Conservation (phyloP, 1,284 basidiomycete species). For the Fomitopsis palustris region DNA sequence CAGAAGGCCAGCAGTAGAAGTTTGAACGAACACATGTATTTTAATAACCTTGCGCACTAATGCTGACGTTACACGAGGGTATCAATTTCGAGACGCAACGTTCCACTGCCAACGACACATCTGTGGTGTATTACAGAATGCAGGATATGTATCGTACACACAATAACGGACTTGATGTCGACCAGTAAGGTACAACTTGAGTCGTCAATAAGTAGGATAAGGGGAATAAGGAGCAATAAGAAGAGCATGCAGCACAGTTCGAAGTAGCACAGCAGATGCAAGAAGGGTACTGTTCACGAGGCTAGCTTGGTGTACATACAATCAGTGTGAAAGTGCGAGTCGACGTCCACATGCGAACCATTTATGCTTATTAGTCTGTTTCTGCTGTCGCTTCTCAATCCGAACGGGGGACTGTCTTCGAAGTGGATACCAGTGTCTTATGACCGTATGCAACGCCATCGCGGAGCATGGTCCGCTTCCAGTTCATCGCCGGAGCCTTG, state of each 20-base stretch:
- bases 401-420: background rate
- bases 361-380: background rate
- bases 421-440: background rate
- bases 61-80: constrained; percentile 5
- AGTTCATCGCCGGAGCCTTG: constrained; percentile 19
- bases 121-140: background rate
- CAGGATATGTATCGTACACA: constrained; percentile 13
- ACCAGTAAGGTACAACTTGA: constrained; percentile 8
- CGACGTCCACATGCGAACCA: background rate
- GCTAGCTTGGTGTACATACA: background rate
- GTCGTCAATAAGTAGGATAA: constrained; percentile 12
- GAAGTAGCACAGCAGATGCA: background rate
- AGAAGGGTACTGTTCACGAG: background rate
- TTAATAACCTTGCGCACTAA: constrained; percentile 2
- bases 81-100: background rate
- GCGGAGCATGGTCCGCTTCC: background rate
- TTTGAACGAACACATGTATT: constrained; percentile 6
- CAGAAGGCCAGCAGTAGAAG: constrained; percentile 61
- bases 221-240: constrained; percentile 25
- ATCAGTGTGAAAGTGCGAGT: background rate
- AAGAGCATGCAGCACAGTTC: constrained; percentile 11
- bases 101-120: background rate
- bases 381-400: background rate
- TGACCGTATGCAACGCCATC: background rate
- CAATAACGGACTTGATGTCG: constrained; percentile 5